Evolutionary conservation across 768 basidiomycete species (phyloP), one percentile per base, ranked within the genome.

Genomic region (Kwoniella mangroviensis): DNA sequence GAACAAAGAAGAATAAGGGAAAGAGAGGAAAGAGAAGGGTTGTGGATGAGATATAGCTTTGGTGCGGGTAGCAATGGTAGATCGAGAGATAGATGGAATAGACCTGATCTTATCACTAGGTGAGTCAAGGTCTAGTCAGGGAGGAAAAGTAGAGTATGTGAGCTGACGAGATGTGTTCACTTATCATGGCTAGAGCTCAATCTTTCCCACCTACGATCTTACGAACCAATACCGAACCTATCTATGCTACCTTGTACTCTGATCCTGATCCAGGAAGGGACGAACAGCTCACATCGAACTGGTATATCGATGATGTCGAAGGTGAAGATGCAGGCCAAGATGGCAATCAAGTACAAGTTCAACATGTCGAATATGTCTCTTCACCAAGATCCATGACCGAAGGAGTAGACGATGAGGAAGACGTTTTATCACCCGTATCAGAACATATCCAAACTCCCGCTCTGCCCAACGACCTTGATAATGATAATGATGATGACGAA

Each of bases 331-430:
- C 41, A 17, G 19, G 42, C 56, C 13, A 58, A 17, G 10, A 17
- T 15, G 43, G 26, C n/a, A 43, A 67, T 26, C 56, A 59, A 26
- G 28, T 49, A 9, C 40, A 61, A 26, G 34, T 53, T 26, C 34
- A 57, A 42, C 66, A 67, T 41, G 57, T 67, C 15, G 66, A 67
- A 60, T 67, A 67, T 54, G 66, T 55, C 26, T 66, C 54, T 15
- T 41, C 53, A 6, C 28, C 65, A 5, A 24, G 19, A 28, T 67
- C 28, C 43, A 10, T 41, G 2, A 7, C 22, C 0, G 7, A 26
- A 15, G 22, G 12, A 49, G 45, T 49, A 28, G 15, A 63, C 22
- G 5, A 28, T 28, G n/a, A n/a, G 51, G 21, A 21, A 40, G 19
- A 34, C 3, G 17, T 13, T 9, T 24, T 51, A 22, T 34, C 26